Evolutionary conservation across 345 rosid genomes (phyloP).

Genomic region (Corchorus olitorius): DNA sequence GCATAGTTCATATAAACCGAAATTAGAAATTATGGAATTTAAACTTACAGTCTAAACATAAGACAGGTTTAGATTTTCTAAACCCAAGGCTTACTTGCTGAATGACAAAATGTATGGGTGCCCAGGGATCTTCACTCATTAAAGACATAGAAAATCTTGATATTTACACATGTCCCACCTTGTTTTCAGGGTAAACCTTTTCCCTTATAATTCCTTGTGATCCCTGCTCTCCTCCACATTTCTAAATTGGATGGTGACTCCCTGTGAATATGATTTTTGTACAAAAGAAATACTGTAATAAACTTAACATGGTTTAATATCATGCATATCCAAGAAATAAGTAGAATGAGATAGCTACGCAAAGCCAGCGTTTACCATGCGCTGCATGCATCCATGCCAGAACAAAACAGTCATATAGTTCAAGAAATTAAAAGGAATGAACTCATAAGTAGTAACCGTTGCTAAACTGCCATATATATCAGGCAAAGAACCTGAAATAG

Average conservation of each 20-base stretch:
- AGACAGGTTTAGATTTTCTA: too few relatives aligned
- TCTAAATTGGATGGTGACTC: constrained; percentile 62
- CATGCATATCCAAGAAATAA: neutral
- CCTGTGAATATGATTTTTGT: constrained; percentile 73
- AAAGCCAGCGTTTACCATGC: neutral
- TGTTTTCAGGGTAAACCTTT: too few relatives aligned
- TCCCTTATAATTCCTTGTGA: too few relatives aligned
- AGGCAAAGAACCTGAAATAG: neutral
- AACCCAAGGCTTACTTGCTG: too few relatives aligned
- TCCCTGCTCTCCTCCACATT: constrained; percentile 74
- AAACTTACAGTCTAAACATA: neutral
- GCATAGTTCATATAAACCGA: neutral
- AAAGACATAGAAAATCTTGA: too few relatives aligned
- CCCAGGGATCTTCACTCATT: too few relatives aligned
- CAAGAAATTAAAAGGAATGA: neutral
- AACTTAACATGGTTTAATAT: constrained; percentile 26
- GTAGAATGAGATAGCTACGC: neutral
- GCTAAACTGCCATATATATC: neutral
- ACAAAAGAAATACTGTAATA: constrained; percentile 35
- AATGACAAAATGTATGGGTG: too few relatives aligned
- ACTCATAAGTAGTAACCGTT: neutral
- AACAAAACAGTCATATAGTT: too few relatives aligned
- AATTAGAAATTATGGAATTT: neutral
- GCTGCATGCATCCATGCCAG: neutral
- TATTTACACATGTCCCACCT: too few relatives aligned